Evolutionary conservation across 106 monocot genomes (phyloP), one percentile per base, ranked within the genome.

Genomic region (Vanilla planifolia): DNA sequence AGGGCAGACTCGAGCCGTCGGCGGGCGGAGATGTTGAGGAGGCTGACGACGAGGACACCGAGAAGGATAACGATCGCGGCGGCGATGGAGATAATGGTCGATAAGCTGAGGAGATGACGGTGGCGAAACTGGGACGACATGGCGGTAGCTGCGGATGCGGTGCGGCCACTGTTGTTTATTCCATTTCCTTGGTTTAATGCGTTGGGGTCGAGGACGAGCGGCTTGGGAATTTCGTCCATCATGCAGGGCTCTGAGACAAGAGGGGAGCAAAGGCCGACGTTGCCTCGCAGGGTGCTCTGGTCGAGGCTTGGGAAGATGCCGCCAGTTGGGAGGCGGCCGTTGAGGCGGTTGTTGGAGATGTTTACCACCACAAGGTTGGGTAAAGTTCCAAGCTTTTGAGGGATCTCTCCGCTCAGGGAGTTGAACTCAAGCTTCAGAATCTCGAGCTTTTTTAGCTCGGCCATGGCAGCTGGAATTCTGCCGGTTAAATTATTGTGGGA

Each of bases 391-490:
- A 96, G 75, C 66, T 84, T 78, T 65, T 51, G 74, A 21, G 96
- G 96, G 56, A 96, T 87, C 75, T 91, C 87, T 2, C 91, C 91
- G 63, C 58, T 77, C 17, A 96, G 64, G 3, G 76, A 59, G 65
- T 96, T 96, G 76, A 72, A 88, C 42, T 96, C 96, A 58, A 96
- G 51, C 7, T 76, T 78, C 24, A 96, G 77, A 61, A 96, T 96
- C 65, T 91, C 84, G 3, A 96, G 91, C 63, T 77, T 84, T 70
- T 55, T 84, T 29, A 96, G 79, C 41, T 56, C 29, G 1, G 61
- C 61, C 51, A 62, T 19, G 25, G 61, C 8, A 7, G 51, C 51
- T 10, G 70, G 70, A 32, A 70, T 70, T 14, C 50, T 23, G n/a
- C 70, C 70, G n/a, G 39, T 61, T 42, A 70, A 23, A 0, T 61